Base-by-base conservation (phyloP, 345 rosid genomes). In the Aurinia saxatilis region DNA sequence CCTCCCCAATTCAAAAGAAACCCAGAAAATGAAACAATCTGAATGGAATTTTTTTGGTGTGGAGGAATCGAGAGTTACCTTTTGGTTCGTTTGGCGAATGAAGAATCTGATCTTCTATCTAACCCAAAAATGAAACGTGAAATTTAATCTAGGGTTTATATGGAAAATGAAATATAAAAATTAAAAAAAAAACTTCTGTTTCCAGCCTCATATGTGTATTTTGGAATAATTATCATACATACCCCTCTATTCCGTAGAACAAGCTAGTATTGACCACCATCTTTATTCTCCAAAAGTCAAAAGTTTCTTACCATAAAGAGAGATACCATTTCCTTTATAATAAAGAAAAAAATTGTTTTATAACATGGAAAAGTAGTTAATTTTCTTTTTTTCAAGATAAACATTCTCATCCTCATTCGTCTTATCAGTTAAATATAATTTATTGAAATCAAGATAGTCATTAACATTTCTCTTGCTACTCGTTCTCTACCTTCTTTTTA, bases 81-180 rank as follows among this genome's bases (percentile, higher is more conserved):
- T 59, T 49, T 23, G 37, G 39, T 50, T 71, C 55, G 41, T 65
- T 65, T 65, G 36, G 36, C 59, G 57, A 57, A 63, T 23, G 75
- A 58, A 65, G 71, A 58, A 65, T 65, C 66, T 58, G 71, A 60
- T 61, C 67, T 53, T 61, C 67, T 53, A 60, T 61, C 63, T 62
- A 61, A 60, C 57, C 48, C 67, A 27, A 61, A 69, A 61, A 69
- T 52, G 49, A 62, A 69, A 69, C 50, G 63, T 46, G 63, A 69
- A 69, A 69, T 60, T 69, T 69, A 69, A 62, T 69, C 31, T 69
- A 69, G 73, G 73, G 73, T 69, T 69, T 69, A 69, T 61, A 69
- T 61, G 31, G 35, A 27, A 27, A 38, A 69, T 3, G 4, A 6
- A 9, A 33, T 39, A 54, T 5, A 13, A 40, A 68, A 9, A 8